These are phyloP conservation scores for Saraca asoca DNA, from an alignment of 331 rosid species.

Conservation along the genomic window DNA sequence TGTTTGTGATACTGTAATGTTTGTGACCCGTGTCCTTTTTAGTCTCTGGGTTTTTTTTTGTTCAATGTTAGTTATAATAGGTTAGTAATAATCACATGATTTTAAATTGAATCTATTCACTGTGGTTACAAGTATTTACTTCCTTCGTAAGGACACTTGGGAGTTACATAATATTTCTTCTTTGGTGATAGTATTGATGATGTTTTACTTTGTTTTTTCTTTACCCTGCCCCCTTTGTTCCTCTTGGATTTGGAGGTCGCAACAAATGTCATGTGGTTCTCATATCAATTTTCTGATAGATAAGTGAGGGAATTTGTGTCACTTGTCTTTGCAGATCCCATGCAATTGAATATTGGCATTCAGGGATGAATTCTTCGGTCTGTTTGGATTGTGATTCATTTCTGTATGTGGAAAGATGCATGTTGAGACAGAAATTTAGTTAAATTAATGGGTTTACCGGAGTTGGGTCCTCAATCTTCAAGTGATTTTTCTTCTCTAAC, in stretches of 20 bases:
- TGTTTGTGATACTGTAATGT: neutral
- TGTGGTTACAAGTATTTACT: no score
- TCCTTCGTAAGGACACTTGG: neutral
- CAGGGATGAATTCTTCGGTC: conserved; percentile 33
- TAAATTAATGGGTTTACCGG: conserved; percentile 24
- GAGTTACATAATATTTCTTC: conserved; percentile 7
- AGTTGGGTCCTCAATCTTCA: conserved; percentile 7
- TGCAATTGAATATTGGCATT: conserved; percentile 47
- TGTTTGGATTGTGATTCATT: conserved; percentile 20
- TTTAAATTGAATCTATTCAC: no score
- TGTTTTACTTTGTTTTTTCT: neutral
- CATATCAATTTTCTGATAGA: neutral
- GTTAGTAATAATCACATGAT: no score
- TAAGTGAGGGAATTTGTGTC: conserved; percentile 17
- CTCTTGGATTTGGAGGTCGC: neutral
- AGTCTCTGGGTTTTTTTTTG: no score
- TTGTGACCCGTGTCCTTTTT: no score
- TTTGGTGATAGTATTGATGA: conserved; percentile 10
- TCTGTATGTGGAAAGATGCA: conserved; percentile 30
- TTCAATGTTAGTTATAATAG: neutral
- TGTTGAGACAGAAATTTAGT: conserved; percentile 33
- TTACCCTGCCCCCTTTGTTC: neutral
- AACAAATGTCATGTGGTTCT: neutral
- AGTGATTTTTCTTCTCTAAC: conserved; percentile 26
- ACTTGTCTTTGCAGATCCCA: conserved; percentile 49